phyloP scores from a whole-genome alignment of 148 eudicot genomes.

The Arbutus unedo region DNA sequence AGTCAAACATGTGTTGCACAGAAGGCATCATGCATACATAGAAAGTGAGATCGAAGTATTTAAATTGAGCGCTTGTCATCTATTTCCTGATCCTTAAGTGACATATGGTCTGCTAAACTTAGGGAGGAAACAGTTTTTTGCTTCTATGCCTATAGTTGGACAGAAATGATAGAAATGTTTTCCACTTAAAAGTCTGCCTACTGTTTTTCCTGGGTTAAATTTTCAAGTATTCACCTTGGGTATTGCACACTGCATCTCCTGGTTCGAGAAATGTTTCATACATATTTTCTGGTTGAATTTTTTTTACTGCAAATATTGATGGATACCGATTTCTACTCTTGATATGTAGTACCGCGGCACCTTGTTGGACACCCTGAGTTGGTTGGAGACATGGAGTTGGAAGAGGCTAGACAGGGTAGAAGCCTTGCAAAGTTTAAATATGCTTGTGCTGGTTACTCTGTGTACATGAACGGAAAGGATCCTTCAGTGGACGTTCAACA shows the following conservation, averaged over 20 bases:
- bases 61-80: not conserved
- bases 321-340: constrained; percentile 23
- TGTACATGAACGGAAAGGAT: constrained; percentile 51
- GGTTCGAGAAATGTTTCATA: no score
- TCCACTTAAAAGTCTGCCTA: not conserved
- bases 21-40: not conserved
- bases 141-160: not conserved
- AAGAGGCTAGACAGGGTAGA: constrained; percentile 72
- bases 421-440: constrained; percentile 68
- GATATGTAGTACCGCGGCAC: constrained; percentile 59
- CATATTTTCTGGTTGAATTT: not conserved
- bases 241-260: not conserved
- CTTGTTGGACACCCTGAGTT: no score
- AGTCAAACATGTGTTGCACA: not conserved
- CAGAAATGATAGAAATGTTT: not conserved
- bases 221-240: not conserved
- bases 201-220: not conserved
- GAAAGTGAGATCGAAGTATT: not conserved
- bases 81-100: not conserved
- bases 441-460: constrained; percentile 87
- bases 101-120: not conserved
- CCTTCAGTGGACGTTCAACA: constrained; percentile 24
- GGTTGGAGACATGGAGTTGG: constrained; percentile 74
- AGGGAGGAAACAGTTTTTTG: not conserved
- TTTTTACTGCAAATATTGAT: not conserved